Conservation (phyloP, 495 filamentous ascomycete genomes). For the Podospora pseudoanserina region DNA sequence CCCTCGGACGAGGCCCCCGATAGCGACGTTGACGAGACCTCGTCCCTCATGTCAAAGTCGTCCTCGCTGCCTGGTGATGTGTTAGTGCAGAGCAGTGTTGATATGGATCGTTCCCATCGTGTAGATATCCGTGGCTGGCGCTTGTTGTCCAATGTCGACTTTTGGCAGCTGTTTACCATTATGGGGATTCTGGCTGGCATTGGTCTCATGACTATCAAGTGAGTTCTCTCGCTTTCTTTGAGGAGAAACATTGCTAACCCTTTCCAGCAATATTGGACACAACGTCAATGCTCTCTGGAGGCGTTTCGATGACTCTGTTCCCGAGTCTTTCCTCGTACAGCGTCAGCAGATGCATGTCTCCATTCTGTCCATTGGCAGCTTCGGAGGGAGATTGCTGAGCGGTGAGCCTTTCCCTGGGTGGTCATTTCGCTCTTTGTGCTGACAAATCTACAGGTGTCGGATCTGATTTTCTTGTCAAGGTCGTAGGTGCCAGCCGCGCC, state of each 20-base stretch:
- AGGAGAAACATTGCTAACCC: conserved; percentile 35
- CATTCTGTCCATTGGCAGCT: conserved; percentile 81
- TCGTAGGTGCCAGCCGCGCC: conserved; percentile 70
- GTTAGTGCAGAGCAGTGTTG: conserved; percentile 51
- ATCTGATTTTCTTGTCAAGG: conserved; percentile 82
- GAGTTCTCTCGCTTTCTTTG: conserved; percentile 34
- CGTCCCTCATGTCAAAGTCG: conserved; percentile 73
- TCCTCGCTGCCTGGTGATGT: conserved; percentile 48
- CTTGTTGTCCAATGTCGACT: conserved; percentile 71
- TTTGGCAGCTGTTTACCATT: conserved; percentile 83
- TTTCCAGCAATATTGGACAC: conserved; percentile 85
- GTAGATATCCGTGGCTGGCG: conserved; percentile 86
- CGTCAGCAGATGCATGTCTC: conserved; percentile 91
- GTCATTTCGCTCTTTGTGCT: conserved; percentile 9
- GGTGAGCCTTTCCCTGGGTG: conserved; percentile 44
- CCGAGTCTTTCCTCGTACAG: conserved; percentile 70
- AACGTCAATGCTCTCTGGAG: conserved; percentile 76
- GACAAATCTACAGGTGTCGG: conserved; percentile 62
- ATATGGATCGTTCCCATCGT: conserved; percentile 59
- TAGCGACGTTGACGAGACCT: conserved; percentile 64
- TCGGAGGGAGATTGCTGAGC: conserved; percentile 72
- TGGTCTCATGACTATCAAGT: conserved; percentile 99
- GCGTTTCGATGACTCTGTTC: conserved; percentile 71
- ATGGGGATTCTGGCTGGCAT: conserved; percentile 88
- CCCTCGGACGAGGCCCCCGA: conserved; percentile 24